Base-by-base conservation (phyloP, 352 stramenopile genomes). In the Nothophytophthora sp. region DNA sequence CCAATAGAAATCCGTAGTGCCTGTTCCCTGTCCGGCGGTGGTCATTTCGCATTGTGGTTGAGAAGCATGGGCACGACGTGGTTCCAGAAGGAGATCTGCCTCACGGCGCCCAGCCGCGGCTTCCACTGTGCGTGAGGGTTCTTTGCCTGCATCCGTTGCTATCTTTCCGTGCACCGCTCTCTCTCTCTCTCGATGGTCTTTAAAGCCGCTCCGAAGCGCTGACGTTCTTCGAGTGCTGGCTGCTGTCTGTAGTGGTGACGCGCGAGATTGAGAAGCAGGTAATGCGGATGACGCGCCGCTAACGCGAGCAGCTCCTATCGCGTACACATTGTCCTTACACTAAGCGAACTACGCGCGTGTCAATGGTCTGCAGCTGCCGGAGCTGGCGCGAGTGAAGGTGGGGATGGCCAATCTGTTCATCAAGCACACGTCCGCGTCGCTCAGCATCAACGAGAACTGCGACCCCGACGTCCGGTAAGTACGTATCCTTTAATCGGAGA, bases 371-470 rank as follows among this genome's bases (percentile, higher is more conserved):
- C 13, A 63, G 55, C 18, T 94, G 10, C 83, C 81, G 3, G 83
- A 94, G 60, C 48, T 94, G 22, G 50, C 67, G 42, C 67, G 73
- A 38, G 90, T 98, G 42, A 96, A 96, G 50, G 82, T 98, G 32
- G 95, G 95, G 15, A 94, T 98, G 84, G 88, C 84, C 29, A 98
- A 98, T 56, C 61, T 98, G 30, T 98, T 98, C 50, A 96, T 98
- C 54, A 96, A 98, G 63, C 95, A 98, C 70, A 98, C 95, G 24
- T 97, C 87, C n/a, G 95, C 95, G 4, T 96, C 81, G 67, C 78
- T 98, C 47, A 98, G 92, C 59, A 94, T 98, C 60, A 98, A 98
- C 69, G 95, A 98, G 61, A 98, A 98, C 74, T 96, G 91, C 30
- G 92, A 98, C 66, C 86, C 92, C 5, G 92, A 98, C 62, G 95